Evolutionary conservation across 2,329 filamentous ascomycete genomes (phyloP).

Genomic region (Lachnellula occidentalis): DNA sequence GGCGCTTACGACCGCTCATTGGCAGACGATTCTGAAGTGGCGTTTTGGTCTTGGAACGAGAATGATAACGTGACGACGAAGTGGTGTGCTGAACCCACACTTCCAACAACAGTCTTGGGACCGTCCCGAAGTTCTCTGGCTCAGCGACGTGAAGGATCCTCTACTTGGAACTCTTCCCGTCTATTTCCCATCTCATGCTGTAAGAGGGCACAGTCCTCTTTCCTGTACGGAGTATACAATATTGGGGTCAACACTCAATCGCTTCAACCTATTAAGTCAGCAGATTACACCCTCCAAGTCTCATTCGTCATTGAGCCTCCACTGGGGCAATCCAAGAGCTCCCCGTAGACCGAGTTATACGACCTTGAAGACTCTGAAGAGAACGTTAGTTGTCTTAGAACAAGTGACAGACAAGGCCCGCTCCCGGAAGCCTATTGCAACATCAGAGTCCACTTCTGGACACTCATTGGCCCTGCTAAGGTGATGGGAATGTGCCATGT

Average conservation of each 20-base stretch:
- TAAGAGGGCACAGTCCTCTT: slow-evolving; percentile 7
- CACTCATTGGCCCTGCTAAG: slow-evolving; percentile 19
- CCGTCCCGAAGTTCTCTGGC: neutral
- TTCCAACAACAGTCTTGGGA: slow-evolving; percentile 1
- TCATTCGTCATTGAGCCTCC: slow-evolving; percentile 15
- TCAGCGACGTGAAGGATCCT: neutral
- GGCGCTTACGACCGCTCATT: slow-evolving; percentile 24
- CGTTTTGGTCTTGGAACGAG: slow-evolving; percentile 17
- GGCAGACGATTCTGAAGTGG: slow-evolving; percentile 10
- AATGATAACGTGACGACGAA: slow-evolving; percentile 28
- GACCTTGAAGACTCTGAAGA: neutral
- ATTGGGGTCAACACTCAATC: slow-evolving; percentile 21
- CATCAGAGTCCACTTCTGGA: slow-evolving; percentile 11
- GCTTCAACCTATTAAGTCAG: slow-evolving; percentile 20
- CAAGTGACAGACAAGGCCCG: neutral
- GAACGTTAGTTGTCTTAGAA: neutral
- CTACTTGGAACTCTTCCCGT: neutral
- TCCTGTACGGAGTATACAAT: slow-evolving; percentile 1
- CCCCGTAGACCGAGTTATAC: neutral
- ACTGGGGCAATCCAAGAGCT: neutral
- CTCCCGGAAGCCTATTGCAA: slow-evolving; percentile 19
- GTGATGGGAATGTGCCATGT: slow-evolving; percentile 2
- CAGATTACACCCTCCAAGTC: slow-evolving; percentile 4
- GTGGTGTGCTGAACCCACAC: slow-evolving; percentile 22
- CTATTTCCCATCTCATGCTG: neutral